Evolutionary conservation across 2,329 filamentous ascomycete species (phyloP), one percentile per base, ranked within the genome.

Genomic region (Plectosphaerella sp.): DNA sequence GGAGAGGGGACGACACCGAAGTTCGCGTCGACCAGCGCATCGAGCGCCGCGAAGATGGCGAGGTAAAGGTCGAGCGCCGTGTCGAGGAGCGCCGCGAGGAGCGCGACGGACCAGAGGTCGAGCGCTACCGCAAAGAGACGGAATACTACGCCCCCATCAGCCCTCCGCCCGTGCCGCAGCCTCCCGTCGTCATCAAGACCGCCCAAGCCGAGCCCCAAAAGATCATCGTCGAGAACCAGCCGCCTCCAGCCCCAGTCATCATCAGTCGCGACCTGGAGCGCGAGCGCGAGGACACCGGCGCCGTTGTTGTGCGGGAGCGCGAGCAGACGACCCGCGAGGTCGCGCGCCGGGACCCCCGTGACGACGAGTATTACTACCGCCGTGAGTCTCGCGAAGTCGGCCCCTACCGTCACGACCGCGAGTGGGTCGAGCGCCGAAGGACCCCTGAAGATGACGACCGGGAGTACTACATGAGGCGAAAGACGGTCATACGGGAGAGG

Each of bases 51-150:
- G 72, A 74, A 36, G 75, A 78, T 24, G 75, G 75, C 49, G 80
- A 84, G 22, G 59, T 83, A 36, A 75, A 77, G 50, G 66, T 83
- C 55, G 79, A 84, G 58, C 78, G 77, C 59, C 77, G 77, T 49
- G 71, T 71, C 15, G 71, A 81, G 51, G 77, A 81, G 57, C 73
- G 72, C 47, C 67, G 72, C 25, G 75, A 78, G 45, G 75, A 78
- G 22, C 49, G 49, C n/a, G 50, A 50, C 20, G 72, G 72, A 45
- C 72, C 71, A 52, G 78, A 84, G 16, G 61, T 84, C 42, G 82
- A 86, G 63, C 76, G 75, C 62, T 83, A 82, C 61, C 78, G 78
- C 60, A 79, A 78, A 64, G 82, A 86, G 63, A 82, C 80, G 3
- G 83, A 86, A 58, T 86, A 84, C 63, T 86, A 79, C 60, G 70